These are phyloP conservation scores for Aspergillus candidus DNA, from an alignment of 2,329 filamentous ascomycete genomes.

Conservation along the genomic window DNA sequence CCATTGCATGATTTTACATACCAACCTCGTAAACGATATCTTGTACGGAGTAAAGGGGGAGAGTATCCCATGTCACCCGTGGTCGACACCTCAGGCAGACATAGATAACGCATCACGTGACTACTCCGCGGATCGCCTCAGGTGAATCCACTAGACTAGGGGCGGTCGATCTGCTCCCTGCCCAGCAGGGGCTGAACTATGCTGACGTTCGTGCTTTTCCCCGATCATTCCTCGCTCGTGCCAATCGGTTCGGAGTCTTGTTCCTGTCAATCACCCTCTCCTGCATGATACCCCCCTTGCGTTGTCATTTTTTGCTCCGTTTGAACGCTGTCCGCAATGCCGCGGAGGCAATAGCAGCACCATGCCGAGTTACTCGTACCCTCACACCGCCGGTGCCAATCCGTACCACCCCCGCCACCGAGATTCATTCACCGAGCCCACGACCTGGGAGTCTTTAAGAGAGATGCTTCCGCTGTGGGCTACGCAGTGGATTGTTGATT, in stretches of 20 bases:
- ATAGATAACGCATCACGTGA: too few relatives aligned
- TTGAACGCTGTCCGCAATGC: constrained; percentile 15
- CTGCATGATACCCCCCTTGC: constrained; percentile 1
- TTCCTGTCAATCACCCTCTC: background rate
- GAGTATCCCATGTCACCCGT: too few relatives aligned
- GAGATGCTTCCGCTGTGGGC: constrained; percentile 16
- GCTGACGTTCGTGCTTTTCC: too few relatives aligned
- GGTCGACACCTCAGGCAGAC: too few relatives aligned
- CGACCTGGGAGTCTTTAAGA: constrained; percentile 10
- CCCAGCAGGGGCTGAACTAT: too few relatives aligned
- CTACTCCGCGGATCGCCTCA: too few relatives aligned
- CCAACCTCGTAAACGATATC: too few relatives aligned
- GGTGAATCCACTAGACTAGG: too few relatives aligned
- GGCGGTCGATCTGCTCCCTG: too few relatives aligned
- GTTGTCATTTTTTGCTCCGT: background rate
- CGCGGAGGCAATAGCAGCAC: constrained; percentile 10
- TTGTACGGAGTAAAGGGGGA: too few relatives aligned
- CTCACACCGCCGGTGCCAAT: constrained; percentile 20
- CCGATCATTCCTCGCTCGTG: too few relatives aligned
- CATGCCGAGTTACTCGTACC: constrained; percentile 29
- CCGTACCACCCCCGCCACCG: constrained; percentile 22
- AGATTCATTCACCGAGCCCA: constrained; percentile 8
- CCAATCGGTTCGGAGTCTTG: background rate
- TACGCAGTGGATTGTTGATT: constrained; percentile 18
- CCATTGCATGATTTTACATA: too few relatives aligned